Base-by-base conservation (phyloP, 192 early-diverging fungal genomes). In the Mortierella hygrophila region DNA sequence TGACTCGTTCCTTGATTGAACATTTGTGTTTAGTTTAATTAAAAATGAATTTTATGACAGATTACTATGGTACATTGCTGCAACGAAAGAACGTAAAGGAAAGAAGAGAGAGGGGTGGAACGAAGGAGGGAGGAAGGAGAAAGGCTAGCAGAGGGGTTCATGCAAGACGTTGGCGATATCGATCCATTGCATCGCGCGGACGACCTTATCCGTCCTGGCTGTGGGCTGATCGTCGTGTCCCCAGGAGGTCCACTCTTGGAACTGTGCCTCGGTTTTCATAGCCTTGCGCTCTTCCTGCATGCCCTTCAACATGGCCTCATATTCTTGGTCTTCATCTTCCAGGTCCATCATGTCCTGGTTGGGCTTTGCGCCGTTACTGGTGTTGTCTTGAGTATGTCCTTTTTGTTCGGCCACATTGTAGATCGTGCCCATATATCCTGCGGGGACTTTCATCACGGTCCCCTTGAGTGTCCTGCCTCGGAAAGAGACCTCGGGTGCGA, bases 121-220 rank as follows among this genome's bases (percentile, higher is more conserved):
- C 44, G 49, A 52, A 16, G 49, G 0, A 49, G 2, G 18, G 49
- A 10, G 15, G 4, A 65, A 65, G 29, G 26, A 65, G 4, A 65
- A 65, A 29, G 13, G 11, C 63, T 80, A 80, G 23, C 79, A 83
- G 9, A 85, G 37, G 13, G 83, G 78, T 9, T 79, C 52, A 41
- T 86, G 84, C 71, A 86, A 63, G 44, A 86, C 57, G n/a, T 74
- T 74, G 29, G 84, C 79, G 40, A 86, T 86, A 69, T 86, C 84
- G 38, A 86, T 74, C 84, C 84, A 86, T 23, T 81, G 84, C 84
- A 86, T 86, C n/a, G 84, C 84, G 16, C 79, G 75, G 23, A 81
- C 38, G 40, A 86, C 69, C 68, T 81, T 86, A 40, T 86, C 84
- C 8, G 60, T 81, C 18, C 32, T 41, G 26, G 68, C 26, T 1